Evolutionary conservation across 108 stramenopile species (phyloP), one percentile per base, ranked within the genome.

Genomic region (Conticribra weissflogii): DNA sequence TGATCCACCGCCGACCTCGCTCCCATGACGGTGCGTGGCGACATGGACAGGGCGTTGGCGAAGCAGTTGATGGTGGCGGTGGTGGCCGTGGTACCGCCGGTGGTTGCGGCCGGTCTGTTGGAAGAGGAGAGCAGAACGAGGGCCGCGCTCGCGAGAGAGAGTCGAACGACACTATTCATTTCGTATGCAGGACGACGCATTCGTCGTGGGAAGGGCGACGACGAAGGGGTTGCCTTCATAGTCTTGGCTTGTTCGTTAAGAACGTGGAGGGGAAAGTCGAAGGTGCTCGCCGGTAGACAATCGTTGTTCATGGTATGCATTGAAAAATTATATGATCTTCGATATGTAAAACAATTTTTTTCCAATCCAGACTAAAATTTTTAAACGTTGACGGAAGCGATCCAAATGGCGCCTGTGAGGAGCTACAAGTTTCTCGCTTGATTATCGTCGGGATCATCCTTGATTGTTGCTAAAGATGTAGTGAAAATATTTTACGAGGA

Each of bases 261-360:
- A 12, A 41, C 8, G 12, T 41, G 36, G 8, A 9, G 36, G 5
- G 36, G 36, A 5, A 41, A 12, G 36, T 12, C 36, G 36, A 41
- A 5, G 36, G 36, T 5, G 36, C 36, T 41, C 36, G 12, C 12
- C 8, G 36, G 5, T 5, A 41, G 36, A 41, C 8, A 41, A 12
- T 41, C 36, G 36, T 5, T 41, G 36, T 12, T 41, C n/a, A n/a
- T n/a, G n/a, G n/a, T n/a, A n/a, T n/a, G n/a, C n/a, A n/a, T n/a
- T n/a, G n/a, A n/a, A 41, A 41, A 41, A 41, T 41, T 41, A 41
- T 41, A 41, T 41, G n/a, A n/a, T n/a, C n/a, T n/a, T n/a, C n/a
- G n/a, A n/a, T n/a, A n/a, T n/a, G n/a, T n/a, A n/a, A n/a, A n/a
- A n/a, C n/a, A n/a, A n/a, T n/a, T n/a, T n/a, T n/a, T n/a, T n/a